Percentiles rank a stretch among this genome's conserved stretches.
Conservation (phyloP, 2,329 filamentous ascomycete genomes). For the Apiospora sp. region DNA sequence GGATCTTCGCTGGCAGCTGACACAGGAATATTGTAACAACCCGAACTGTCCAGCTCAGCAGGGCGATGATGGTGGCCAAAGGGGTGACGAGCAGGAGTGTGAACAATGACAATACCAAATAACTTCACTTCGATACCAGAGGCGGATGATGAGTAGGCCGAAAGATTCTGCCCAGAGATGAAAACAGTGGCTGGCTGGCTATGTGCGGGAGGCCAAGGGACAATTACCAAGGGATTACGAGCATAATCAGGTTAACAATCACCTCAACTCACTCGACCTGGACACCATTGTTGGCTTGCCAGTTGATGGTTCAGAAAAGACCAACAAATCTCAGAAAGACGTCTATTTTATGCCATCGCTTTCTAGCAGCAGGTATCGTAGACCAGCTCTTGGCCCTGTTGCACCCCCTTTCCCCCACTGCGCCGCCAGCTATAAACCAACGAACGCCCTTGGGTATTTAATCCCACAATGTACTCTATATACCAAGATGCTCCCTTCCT, state of each 20-base stretch:
- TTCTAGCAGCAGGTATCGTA: not conserved
- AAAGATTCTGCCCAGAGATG: not conserved
- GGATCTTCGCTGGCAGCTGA: conserved; percentile 10
- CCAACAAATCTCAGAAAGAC: not conserved
- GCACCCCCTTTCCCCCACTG: not conserved
- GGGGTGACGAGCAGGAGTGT: not conserved
- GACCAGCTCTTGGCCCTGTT: conserved; percentile 2
- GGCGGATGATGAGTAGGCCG: not conserved
- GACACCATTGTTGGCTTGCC: not conserved
- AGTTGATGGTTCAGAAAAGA: not conserved
- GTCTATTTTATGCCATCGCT: not conserved
- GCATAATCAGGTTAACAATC: not conserved
- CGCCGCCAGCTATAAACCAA: not conserved
- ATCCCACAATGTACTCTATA: conserved; percentile 7
- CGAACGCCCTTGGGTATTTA: not conserved
- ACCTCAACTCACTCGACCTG: not conserved
- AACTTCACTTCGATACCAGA: not conserved
- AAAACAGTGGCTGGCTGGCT: not conserved
- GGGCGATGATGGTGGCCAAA: not conserved
- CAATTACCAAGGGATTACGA: not conserved
- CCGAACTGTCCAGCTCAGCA: conserved; percentile 4
- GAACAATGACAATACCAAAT: not conserved
- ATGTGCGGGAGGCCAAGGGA: too few relatives aligned
- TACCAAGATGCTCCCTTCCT: not conserved
- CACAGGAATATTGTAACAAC: not conserved